Evolutionary conservation across 176 grass and related monocot genomes (phyloP).

Genomic region (Microstegium vimineum): DNA sequence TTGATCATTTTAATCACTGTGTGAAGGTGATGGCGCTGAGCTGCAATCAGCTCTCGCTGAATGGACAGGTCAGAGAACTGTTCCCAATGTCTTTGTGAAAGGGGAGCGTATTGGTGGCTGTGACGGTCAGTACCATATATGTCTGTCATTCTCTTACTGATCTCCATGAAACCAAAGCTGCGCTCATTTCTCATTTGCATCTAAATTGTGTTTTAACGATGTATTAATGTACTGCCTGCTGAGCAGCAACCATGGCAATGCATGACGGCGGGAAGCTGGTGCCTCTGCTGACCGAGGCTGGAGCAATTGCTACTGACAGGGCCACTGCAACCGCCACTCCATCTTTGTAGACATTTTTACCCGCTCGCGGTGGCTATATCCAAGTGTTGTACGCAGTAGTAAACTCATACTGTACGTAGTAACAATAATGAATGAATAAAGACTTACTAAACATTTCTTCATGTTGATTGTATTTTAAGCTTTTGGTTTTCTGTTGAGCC

Average conservation of each 20-base stretch:
- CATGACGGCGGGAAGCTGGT: conserved; percentile 48
- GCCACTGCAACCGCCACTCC: not conserved
- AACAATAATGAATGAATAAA: not conserved
- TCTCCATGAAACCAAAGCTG: not conserved
- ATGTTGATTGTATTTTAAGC: not conserved
- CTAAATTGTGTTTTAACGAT: not conserved
- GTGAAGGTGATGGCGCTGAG: conserved; percentile 48
- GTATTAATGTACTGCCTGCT: not conserved
- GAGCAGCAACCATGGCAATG: conserved; percentile 22
- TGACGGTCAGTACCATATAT: too few species aligned
- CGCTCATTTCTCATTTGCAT: too few species aligned
- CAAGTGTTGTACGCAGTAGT: not conserved
- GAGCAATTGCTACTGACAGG: conserved; percentile 12
- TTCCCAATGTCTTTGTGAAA: conserved; percentile 59
- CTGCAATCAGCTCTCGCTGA: conserved; percentile 43
- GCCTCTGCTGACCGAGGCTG: conserved; percentile 52
- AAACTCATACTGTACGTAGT: not conserved
- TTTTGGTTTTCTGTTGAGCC: not conserved
- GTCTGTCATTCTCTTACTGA: not conserved
- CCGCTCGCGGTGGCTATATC: not conserved
- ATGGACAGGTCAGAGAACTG: conserved; percentile 58
- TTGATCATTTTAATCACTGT: not conserved
- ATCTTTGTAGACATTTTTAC: conserved; percentile 13
- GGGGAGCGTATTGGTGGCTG: conserved; percentile 63
- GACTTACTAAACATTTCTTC: too few species aligned